Percentiles rank a stretch among this genome's conserved stretches.
These are phyloP conservation scores for Mrakia frigida DNA, from an alignment of 768 basidiomycete genomes.

Conservation along the genomic window DNA sequence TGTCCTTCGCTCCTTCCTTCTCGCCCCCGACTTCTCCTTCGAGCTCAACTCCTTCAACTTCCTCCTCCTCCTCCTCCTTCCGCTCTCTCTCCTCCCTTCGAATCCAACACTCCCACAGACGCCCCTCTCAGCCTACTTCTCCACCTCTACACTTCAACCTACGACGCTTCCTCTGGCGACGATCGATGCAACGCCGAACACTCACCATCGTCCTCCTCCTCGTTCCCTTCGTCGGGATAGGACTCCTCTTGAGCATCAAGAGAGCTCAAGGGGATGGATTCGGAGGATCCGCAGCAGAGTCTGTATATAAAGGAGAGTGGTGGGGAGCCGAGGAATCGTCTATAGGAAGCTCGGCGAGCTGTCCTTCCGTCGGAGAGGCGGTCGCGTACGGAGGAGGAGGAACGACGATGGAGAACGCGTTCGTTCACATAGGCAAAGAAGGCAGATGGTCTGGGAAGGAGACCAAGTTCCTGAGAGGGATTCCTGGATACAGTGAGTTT, in stretches of 20 bases:
- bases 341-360: neutral
- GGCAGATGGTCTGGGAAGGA: conserved; percentile 27
- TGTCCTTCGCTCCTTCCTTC: too few relatives aligned
- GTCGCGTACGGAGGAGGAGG: neutral
- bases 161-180: neutral
- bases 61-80: neutral
- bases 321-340: neutral
- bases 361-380: neutral
- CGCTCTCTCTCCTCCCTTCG: neutral
- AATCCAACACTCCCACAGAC: too few relatives aligned
- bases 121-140: neutral
- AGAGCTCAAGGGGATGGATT: neutral
- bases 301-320: neutral
- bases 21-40: too few relatives aligned
- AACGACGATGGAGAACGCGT: conserved; percentile 23
- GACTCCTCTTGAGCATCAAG: conserved; percentile 1
- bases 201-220: conserved; percentile 4
- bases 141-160: neutral
- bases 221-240: neutral
- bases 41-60: too few relatives aligned
- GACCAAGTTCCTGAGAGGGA: conserved; percentile 26
- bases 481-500: conserved; percentile 28
- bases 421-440: conserved; percentile 9
- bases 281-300: neutral
- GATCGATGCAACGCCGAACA: conserved; percentile 9